Evolutionary conservation across 257 asterid genomes (phyloP).

Genomic region (Solanum rostratum): DNA sequence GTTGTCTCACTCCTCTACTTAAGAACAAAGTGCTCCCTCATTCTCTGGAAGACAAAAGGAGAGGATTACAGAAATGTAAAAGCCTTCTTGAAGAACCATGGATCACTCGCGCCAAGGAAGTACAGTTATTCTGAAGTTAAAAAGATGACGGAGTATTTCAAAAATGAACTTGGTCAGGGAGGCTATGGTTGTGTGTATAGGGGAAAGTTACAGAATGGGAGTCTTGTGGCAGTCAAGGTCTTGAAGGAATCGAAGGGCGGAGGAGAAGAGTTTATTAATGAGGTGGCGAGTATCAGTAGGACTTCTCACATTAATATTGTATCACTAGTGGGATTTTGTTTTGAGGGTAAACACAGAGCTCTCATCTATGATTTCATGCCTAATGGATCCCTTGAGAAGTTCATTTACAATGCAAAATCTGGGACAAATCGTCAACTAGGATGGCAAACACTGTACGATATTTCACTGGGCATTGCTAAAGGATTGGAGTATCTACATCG

Average conservation of each 20-base stretch:
- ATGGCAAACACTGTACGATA: neutral
- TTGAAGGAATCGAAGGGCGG: neutral
- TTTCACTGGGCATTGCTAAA: neutral
- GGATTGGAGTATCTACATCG: neutral
- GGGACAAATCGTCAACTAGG: neutral
- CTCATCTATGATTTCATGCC: neutral
- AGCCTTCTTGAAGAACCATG: neutral
- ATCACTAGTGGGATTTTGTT: slow-evolving; percentile 1
- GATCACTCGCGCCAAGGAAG: neutral
- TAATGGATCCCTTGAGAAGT: neutral
- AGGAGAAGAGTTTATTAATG: neutral
- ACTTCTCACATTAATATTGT: neutral
- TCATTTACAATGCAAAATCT: neutral
- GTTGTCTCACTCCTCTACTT: neutral
- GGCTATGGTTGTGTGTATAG: neutral
- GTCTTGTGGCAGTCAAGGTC: neutral
- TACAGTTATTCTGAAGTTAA: neutral
- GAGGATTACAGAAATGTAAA: neutral
- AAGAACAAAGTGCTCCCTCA: neutral
- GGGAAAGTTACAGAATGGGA: neutral
- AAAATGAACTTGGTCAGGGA: neutral
- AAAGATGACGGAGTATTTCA: neutral
- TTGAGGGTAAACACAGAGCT: neutral
- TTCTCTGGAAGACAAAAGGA: neutral
- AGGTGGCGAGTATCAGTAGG: neutral